Evolutionary conservation across 1,284 basidiomycete species (phyloP), one percentile per base, ranked within the genome.

Genomic region (Singerocomus rubriflavus): DNA sequence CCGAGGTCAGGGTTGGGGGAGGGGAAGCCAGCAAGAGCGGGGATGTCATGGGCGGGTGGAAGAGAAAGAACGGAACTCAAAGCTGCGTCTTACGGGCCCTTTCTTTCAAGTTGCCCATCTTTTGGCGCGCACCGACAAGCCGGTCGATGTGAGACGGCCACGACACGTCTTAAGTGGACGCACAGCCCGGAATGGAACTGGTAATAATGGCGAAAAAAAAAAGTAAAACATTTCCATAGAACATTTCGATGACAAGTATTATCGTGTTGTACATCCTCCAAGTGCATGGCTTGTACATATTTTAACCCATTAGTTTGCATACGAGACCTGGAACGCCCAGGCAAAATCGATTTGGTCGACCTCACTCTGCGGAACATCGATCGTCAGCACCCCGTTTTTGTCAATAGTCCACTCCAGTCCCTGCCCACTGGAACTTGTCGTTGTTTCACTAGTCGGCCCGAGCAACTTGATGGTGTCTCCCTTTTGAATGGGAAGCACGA

Each of bases 401-500:
- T 62, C 59, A 0, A 67, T 14, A 12, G 11, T 33, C 64, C 62
- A 69, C 21, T 52, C 51, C 1, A 68, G 53, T 1, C 17, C 43
- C 9, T 38, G 25, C 26, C 26, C 25, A 16, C 29, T 21, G 21
- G 21, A 21, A 21, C 21, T 21, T 21, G 21, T 34, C 35, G 13
- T 33, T 2, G 35, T 11, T 27, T 16, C 50, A 37, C 32, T 33
- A 9, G 32, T 44, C 6, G 73, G 72, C 12, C 70, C 69, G 9
- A 82, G 68, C 12, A 81, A 52, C 6, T 52, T 59, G 25, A 81
- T 65, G 0, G 50, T 63, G 58, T 83, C 81, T 8, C 73, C 73
- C 3, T 59, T 46, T 4, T 75, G 59, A 16, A 83, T 55, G 0
- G 80, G 81, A 9, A 82, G 61, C 13, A 52, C 51, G 1, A 44